Percentiles rank a stretch among this genome's conserved stretches.
These are phyloP conservation scores for Pyricularia grisea DNA, from an alignment of 2,329 filamentous ascomycete genomes.

Conservation along the genomic window DNA sequence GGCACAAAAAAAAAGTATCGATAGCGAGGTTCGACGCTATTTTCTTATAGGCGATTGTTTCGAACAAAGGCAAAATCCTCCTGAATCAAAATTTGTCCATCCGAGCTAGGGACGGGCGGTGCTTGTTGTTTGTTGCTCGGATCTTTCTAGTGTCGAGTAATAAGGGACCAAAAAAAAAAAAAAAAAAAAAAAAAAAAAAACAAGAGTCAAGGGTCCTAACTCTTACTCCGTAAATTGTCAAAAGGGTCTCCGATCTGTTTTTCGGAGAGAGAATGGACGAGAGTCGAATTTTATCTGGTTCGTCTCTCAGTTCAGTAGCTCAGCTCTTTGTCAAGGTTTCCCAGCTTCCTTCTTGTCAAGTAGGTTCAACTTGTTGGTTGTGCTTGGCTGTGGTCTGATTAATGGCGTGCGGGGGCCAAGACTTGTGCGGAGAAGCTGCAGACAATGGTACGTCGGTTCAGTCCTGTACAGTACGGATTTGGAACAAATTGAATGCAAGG, in stretches of 20 bases:
- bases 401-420: background rate
- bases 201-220: background rate
- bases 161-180: background rate
- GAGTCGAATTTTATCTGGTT: background rate
- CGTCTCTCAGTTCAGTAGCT: background rate
- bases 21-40: background rate
- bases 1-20: background rate
- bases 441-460: background rate
- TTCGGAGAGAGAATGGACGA: background rate
- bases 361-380: background rate
- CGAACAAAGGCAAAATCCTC: background rate
- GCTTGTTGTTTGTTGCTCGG: background rate
- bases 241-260: background rate
- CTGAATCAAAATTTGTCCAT: background rate
- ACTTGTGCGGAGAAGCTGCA: background rate
- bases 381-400: background rate
- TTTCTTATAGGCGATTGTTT: background rate
- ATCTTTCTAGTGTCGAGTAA: background rate
- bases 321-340: background rate
- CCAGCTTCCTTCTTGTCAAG: background rate
- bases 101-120: background rate
- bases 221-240: too few species aligned
- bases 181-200: too few species aligned
- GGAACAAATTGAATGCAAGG: background rate
- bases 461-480: background rate